These are phyloP conservation scores for Hymenoscyphus salicellus DNA, from an alignment of 2,329 filamentous ascomycete genomes.

Conservation along the genomic window DNA sequence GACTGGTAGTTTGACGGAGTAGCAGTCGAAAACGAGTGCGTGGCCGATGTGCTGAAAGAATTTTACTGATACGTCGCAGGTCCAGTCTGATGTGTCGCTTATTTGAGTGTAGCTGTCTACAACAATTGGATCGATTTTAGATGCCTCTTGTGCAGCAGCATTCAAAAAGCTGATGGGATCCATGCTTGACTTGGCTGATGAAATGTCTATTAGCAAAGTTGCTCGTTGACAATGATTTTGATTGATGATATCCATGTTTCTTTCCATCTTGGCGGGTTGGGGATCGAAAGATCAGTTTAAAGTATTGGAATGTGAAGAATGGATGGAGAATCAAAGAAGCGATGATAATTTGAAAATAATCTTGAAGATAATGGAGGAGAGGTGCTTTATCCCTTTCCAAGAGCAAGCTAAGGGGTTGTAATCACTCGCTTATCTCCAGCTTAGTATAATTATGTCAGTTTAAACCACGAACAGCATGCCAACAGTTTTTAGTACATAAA, in stretches of 20 bases:
- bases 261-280: not conserved
- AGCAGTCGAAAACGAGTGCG: not conserved
- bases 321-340: no score
- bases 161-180: not conserved
- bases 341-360: no score
- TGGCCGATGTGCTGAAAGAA: not conserved
- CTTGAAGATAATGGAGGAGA: no score
- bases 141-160: not conserved
- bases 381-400: no score
- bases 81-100: not conserved
- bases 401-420: no score
- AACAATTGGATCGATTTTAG: not conserved
- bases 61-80: not conserved
- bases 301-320: not conserved
- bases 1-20: not conserved
- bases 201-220: not conserved
- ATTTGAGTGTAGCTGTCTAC: not conserved
- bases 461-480: no score
- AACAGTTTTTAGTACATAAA: no score
- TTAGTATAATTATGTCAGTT: no score
- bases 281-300: not conserved
- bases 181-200: not conserved
- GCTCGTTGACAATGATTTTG: not conserved
- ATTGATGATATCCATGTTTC: not conserved
- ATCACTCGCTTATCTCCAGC: no score